Percentiles rank a stretch among this genome's conserved stretches.
Evolutionary conservation across 2,329 filamentous ascomycete genomes (phyloP).

Genomic region (Monilinia vaccinii-corymbosi): DNA sequence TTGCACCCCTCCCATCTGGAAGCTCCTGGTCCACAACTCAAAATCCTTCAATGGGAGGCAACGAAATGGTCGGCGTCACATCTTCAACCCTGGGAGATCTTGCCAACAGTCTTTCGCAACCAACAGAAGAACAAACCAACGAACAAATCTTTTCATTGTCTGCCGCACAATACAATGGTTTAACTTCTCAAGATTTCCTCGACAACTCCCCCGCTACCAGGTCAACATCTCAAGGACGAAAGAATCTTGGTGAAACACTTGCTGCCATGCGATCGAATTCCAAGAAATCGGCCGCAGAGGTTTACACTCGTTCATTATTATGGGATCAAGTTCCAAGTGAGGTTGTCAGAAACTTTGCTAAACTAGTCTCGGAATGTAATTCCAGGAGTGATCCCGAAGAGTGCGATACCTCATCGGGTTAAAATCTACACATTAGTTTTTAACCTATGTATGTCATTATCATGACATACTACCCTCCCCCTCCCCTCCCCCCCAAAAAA

Average conservation of each 20-base stretch:
- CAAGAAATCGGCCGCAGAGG: conserved; percentile 71
- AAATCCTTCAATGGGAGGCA: conserved; percentile 34
- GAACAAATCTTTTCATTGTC: conserved; percentile 84
- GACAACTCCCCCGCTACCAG: conserved; percentile 41
- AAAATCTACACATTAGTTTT: not conserved
- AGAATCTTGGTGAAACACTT: conserved; percentile 72
- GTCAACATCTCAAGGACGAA: conserved; percentile 53
- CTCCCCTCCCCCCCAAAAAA: not conserved
- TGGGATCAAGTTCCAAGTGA: conserved; percentile 92
- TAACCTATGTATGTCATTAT: not conserved
- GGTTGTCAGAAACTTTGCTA: conserved; percentile 85
- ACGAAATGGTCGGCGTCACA: conserved; percentile 40
- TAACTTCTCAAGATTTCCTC: conserved; percentile 67
- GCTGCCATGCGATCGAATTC: conserved; percentile 64
- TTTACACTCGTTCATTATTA: conserved; percentile 85
- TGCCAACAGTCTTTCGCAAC: conserved; percentile 59
- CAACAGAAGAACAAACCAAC: conserved; percentile 75
- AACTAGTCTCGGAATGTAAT: conserved; percentile 75
- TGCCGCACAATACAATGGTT: conserved; percentile 77
- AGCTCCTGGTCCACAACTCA: conserved; percentile 36
- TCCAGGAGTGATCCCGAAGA: conserved; percentile 27
- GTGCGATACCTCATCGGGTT: conserved; percentile 14
- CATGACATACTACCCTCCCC: not conserved
- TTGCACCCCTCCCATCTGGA: conserved; percentile 45
- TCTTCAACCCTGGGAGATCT: conserved; percentile 57